Percentiles rank a stretch among this genome's conserved stretches.
Evolutionary conservation across 257 asterid species (phyloP).

Genomic region (Solanum corneliomulleri): DNA sequence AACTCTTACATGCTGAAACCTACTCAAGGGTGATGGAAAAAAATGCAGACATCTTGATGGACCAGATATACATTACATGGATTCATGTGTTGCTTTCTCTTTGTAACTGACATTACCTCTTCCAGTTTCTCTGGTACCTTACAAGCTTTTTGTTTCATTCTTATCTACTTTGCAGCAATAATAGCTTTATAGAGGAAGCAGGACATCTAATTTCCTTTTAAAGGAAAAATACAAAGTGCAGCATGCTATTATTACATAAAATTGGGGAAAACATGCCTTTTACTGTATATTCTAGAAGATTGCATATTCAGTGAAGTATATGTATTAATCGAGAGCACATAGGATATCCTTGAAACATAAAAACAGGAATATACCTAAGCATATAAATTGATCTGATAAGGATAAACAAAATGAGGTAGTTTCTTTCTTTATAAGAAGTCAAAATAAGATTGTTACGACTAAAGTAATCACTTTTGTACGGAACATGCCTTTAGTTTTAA

Average conservation of each 20-base stretch:
- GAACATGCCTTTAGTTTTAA: neutral
- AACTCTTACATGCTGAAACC: neutral
- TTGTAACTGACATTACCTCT: neutral
- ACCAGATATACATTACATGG: neutral
- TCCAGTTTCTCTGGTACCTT: neutral
- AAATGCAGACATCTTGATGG: neutral
- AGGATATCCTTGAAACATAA: too few relatives aligned
- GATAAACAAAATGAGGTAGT: too few relatives aligned
- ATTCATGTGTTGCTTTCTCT: neutral
- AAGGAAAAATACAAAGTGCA: too few relatives aligned
- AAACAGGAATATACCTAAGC: too few relatives aligned
- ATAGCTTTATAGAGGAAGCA: too few relatives aligned
- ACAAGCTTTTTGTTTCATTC: neutral
- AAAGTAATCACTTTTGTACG: neutral
- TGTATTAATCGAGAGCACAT: too few relatives aligned
- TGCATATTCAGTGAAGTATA: too few relatives aligned
- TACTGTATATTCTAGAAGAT: neutral
- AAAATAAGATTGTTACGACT: too few relatives aligned
- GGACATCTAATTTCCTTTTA: too few relatives aligned
- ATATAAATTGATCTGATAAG: too few relatives aligned
- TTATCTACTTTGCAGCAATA: too few relatives aligned
- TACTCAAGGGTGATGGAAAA: neutral
- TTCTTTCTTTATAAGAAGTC: too few relatives aligned
- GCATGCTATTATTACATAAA: neutral
- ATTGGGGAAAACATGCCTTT: neutral